Evolutionary conservation across 306 rosid species (phyloP), one percentile per base, ranked within the genome.

Genomic region (Quercus ilex): DNA sequence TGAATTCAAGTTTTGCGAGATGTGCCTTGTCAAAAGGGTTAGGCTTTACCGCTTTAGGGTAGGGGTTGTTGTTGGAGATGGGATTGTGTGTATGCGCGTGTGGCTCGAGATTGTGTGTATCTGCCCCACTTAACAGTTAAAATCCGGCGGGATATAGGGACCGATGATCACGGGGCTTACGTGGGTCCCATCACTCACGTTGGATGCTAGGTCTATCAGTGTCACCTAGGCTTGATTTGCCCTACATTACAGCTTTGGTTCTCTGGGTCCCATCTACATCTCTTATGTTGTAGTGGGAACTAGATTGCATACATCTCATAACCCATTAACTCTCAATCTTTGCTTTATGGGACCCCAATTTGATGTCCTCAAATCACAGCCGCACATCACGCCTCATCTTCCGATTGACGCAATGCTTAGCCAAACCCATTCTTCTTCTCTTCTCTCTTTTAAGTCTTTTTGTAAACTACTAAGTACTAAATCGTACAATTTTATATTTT

Each of bases 121-220:
- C 72, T 56, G 77, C 74, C 83, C 89, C 88, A 73, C 85, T 67
- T 4, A 62, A 72, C 77, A 68, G 86, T 79, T 80, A 71, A 82
- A 82, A 75, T 20, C 63, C 76, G 81, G 57, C 58, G 82, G 74
- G 77, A 43, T 53, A 26, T 70, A 41, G 77, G 87, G 87, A 49
- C 83, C 98, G 97, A 55, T 82, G 80, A 89, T 93, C 77, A 80
- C 93, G 98, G 93, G 20, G 46, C 46, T 21, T 49, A 57, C 25
- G 64, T 19, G 78, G 83, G 86, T 71, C 90, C 91, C 87, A 71
- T 79, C 49, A 1, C 53, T 55, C 87, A 77, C 85, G 85, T 79
- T 80, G 83, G 88, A 82, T 89, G 63, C 84, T 68, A 70, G 1
- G 19, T 55, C 33, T 15, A 65, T 75, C 68, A 28, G 15, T 85